Evolutionary conservation across 495 filamentous ascomycete genomes (phyloP).

Genomic region (Xylaria acuta): DNA sequence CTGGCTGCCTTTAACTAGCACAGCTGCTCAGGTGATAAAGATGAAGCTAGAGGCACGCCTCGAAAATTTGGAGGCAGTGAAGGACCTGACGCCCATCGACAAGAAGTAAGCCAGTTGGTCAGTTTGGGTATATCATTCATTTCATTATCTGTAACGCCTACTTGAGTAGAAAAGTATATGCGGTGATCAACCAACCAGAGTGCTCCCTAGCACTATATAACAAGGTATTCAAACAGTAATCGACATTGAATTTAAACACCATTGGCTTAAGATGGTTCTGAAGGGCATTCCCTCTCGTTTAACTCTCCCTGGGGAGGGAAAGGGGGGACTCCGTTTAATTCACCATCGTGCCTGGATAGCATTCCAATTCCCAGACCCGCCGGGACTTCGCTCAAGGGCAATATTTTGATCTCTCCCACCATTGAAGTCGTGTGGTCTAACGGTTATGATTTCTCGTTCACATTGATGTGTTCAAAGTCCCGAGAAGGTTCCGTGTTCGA

Average conservation of each 20-base stretch:
- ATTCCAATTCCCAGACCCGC: neutral
- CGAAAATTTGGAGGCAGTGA: slow-evolving; percentile 40
- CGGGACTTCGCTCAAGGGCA: neutral
- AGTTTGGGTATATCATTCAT: neutral
- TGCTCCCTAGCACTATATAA: too few species aligned
- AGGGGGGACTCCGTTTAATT: too few species aligned
- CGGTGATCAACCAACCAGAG: too few species aligned
- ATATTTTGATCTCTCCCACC: neutral
- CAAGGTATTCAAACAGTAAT: too few species aligned
- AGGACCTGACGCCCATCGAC: slow-evolving; percentile 34
- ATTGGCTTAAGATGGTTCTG: neutral
- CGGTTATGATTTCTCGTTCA: slow-evolving; percentile 36
- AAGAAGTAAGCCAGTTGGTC: slow-evolving; percentile 21
- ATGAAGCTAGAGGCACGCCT: slow-evolving; percentile 39
- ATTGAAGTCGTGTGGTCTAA: slow-evolving; percentile 29
- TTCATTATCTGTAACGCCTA: neutral
- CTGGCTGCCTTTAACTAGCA: slow-evolving; percentile 48
- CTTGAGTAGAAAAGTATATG: neutral
- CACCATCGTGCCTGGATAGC: neutral
- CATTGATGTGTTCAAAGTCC: slow-evolving; percentile 18
- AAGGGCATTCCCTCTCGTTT: neutral
- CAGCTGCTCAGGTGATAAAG: slow-evolving; percentile 46
- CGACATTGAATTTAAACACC: too few species aligned
- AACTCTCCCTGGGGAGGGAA: neutral
- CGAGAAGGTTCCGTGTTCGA: slow-evolving; percentile 36